A percentile compares a stretch with the other conserved stretches of the same genome.
Conservation (phyloP, 1,284 basidiomycete species). For the Rhodotorula sp. region DNA sequence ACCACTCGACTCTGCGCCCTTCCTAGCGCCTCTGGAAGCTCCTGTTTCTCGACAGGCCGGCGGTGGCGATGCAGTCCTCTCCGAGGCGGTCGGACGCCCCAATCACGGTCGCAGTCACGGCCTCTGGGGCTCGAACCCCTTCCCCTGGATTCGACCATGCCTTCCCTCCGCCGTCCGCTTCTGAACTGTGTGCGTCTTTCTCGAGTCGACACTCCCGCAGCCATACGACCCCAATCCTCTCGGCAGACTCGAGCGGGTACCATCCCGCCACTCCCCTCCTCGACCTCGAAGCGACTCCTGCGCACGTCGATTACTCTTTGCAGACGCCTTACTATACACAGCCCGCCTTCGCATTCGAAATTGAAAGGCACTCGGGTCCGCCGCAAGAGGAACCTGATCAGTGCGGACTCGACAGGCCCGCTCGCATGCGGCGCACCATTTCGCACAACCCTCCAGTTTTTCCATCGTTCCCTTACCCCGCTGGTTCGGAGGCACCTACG, state of each 20-base stretch:
- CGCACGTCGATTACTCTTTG: not conserved
- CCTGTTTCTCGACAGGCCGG: no score
- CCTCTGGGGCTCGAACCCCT: not conserved
- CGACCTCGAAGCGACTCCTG: not conserved
- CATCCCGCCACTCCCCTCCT: not conserved
- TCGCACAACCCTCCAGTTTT: not conserved
- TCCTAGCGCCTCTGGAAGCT: no score
- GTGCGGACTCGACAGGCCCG: not conserved
- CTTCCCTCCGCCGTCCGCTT: not conserved
- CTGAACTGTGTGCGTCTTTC: not conserved
- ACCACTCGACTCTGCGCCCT: no score
- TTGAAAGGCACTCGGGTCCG: no score
- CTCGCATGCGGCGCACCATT: not conserved
- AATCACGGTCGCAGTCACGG: not conserved
- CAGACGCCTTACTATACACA: not conserved
- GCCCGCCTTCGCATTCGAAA: not conserved
- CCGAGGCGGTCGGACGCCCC: not conserved
- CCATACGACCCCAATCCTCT: not conserved
- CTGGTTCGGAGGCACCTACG: not conserved
- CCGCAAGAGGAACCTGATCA: not conserved
- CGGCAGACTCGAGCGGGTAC: not conserved
- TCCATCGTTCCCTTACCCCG: not conserved
- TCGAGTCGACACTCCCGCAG: not conserved
- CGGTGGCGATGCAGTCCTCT: no score
- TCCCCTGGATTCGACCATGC: not conserved